Percentiles rank a stretch among this genome's conserved stretches.
phyloP scores from a whole-genome alignment of 768 basidiomycete genomes.

The Termitomyces sp. region DNA sequence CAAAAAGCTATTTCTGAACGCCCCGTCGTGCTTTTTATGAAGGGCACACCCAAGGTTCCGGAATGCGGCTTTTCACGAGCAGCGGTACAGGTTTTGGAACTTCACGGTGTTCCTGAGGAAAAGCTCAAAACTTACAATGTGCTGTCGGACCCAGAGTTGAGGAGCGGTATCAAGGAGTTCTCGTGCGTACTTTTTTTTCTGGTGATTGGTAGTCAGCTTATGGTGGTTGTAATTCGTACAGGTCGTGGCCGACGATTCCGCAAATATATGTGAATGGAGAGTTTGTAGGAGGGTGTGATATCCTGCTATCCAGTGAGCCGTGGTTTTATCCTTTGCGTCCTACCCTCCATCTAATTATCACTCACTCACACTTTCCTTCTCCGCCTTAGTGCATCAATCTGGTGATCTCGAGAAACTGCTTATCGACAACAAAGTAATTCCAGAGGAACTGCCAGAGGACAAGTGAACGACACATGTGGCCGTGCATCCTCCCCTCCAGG shows the following conservation, averaged over 20 bases:
- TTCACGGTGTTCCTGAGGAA: slow-evolving; percentile 73
- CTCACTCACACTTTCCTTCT: neutral
- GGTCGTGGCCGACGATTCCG: slow-evolving; percentile 97
- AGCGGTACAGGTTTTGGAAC: slow-evolving; percentile 82
- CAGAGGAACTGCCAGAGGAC: slow-evolving; percentile 28
- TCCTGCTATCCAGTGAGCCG: slow-evolving; percentile 79
- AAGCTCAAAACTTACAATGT: slow-evolving; percentile 91
- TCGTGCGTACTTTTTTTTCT: slow-evolving; percentile 57
- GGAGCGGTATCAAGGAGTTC: slow-evolving; percentile 90
- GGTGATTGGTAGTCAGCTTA: neutral
- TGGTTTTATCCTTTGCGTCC: slow-evolving; percentile 7
- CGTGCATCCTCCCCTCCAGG: neutral
- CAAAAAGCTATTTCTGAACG: slow-evolving; percentile 65
- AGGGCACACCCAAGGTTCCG: slow-evolving; percentile 81
- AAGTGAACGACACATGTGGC: neutral
- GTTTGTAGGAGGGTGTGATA: slow-evolving; percentile 97
- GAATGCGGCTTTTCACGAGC: slow-evolving; percentile 97
- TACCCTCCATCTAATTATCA: neutral
- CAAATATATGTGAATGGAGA: slow-evolving; percentile 94
- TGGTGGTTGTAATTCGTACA: slow-evolving; percentile 21
- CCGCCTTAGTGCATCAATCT: slow-evolving; percentile 81
- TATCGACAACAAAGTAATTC: slow-evolving; percentile 64
- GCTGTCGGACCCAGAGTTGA: slow-evolving; percentile 76
- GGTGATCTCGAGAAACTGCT: slow-evolving; percentile 87
- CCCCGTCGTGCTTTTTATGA: slow-evolving; percentile 97